Conservation (phyloP, 139 green algal species). For the Closterium sp. region DNA sequence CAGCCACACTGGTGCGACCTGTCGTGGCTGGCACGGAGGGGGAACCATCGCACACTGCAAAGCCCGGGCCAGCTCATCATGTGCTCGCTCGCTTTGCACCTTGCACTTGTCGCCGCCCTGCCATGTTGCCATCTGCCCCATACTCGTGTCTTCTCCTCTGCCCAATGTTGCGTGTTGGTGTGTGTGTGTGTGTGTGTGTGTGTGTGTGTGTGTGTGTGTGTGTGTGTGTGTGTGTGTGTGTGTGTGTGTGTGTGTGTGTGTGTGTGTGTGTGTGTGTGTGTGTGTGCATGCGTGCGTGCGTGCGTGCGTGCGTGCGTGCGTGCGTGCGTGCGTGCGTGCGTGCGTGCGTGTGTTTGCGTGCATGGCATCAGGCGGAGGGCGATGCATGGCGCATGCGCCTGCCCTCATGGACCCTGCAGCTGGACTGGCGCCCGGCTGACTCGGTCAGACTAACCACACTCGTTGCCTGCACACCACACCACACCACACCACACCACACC, state of each 20-base stretch:
- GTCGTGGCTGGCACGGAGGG: too few species aligned
- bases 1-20: too few species aligned
- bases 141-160: too few species aligned
- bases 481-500: too few species aligned
- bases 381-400: not conserved
- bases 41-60: too few species aligned
- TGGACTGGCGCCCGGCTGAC: conserved; percentile 35
- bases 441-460: not conserved
- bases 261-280: not conserved
- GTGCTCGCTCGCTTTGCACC: too few species aligned
- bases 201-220: not conserved
- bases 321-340: not conserved
- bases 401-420: conserved; percentile 9
- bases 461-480: too few species aligned
- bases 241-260: not conserved
- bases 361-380: not conserved
- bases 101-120: too few species aligned
- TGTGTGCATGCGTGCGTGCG: not conserved
- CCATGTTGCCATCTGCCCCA: too few species aligned
- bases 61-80: too few species aligned
- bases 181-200: not conserved
- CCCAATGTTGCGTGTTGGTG: not conserved
- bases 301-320: not conserved
- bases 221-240: not conserved
- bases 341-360: not conserved